A percentile compares a stretch with the other conserved stretches of the same genome.
These are phyloP conservation scores for Calocybe gangraenosa DNA, from an alignment of 768 basidiomycete species.

Conservation along the genomic window DNA sequence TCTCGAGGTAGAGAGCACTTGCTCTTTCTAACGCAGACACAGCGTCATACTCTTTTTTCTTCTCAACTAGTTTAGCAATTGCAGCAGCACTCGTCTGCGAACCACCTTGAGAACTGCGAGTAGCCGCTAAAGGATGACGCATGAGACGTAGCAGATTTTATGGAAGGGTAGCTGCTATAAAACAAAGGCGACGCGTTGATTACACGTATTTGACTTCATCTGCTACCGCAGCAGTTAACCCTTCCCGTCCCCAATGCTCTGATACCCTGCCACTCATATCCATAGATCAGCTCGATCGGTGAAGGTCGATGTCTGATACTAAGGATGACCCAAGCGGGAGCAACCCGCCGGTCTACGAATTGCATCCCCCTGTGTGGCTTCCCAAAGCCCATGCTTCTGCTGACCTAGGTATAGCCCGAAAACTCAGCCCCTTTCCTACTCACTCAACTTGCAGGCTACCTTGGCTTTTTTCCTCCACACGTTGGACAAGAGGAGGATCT, in stretches of 20 bases:
- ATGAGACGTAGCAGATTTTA: constrained; percentile 22
- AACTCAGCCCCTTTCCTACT: background rate
- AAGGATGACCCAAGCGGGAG: constrained; percentile 26
- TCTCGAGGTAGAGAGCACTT: constrained; percentile 57
- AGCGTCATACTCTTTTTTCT: constrained; percentile 79
- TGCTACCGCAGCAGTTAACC: background rate
- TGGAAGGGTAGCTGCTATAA: constrained; percentile 3
- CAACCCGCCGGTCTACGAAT: constrained; percentile 52
- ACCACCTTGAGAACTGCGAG: constrained; percentile 45
- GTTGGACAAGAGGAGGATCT: constrained; percentile 74
- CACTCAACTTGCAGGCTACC: constrained; percentile 49
- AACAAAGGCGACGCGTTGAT: constrained; percentile 16
- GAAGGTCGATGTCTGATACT: constrained; percentile 28
- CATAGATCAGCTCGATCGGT: too few species aligned
- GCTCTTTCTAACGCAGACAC: constrained; percentile 68
- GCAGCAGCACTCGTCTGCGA: constrained; percentile 37
- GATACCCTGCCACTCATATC: background rate
- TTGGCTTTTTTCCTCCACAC: constrained; percentile 72
- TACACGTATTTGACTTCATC: constrained; percentile 10
- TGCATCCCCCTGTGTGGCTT: constrained; percentile 70
- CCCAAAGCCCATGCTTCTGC: constrained; percentile 61
- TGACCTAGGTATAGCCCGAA: constrained; percentile 51
- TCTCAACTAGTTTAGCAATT: constrained; percentile 57
- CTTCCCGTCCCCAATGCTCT: constrained; percentile 5
- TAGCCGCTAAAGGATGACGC: constrained; percentile 54